Percentiles rank a stretch among this genome's conserved stretches.
Conservation (phyloP, 2,329 filamentous ascomycete species). For the Davidsoniella eucalypti region DNA sequence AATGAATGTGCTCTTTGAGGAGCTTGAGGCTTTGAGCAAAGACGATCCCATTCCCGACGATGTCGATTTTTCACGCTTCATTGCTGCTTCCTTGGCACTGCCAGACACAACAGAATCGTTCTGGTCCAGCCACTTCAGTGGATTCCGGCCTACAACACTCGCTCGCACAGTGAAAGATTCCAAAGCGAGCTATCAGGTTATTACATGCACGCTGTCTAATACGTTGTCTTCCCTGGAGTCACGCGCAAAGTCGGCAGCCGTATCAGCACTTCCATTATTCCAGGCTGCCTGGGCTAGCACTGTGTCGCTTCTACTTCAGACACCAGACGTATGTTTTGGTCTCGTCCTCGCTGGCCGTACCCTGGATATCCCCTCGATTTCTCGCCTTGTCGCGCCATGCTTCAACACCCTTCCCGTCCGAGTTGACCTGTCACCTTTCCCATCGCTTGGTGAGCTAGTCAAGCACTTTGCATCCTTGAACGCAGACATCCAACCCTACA, state of each 20-base stretch:
- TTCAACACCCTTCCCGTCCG: constrained; percentile 79
- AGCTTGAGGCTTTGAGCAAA: constrained; percentile 45
- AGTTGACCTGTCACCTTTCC: constrained; percentile 30
- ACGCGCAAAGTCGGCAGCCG: constrained; percentile 19
- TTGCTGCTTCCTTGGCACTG: constrained; percentile 38
- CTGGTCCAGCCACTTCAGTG: constrained; percentile 42
- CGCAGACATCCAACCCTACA: constrained; percentile 44
- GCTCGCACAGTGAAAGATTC: constrained; percentile 11
- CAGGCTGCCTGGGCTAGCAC: constrained; percentile 60
- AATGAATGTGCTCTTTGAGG: constrained; percentile 50
- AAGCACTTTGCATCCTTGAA: constrained; percentile 45
- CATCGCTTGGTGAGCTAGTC: constrained; percentile 36
- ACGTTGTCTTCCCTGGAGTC: neutral
- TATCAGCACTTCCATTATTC: constrained; percentile 48
- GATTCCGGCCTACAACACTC: constrained; percentile 26
- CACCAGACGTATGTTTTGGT: constrained; percentile 65
- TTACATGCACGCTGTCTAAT: neutral
- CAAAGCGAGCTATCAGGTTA: neutral
- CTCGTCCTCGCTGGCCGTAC: constrained; percentile 70
- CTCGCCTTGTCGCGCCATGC: constrained; percentile 68
- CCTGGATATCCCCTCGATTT: constrained; percentile 45
- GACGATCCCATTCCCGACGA: constrained; percentile 30
- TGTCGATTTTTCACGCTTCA: constrained; percentile 44
- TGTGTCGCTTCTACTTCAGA: constrained; percentile 37
- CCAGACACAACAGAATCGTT: constrained; percentile 39